Evolutionary conservation across 83 land plant species (phyloP), one percentile per base, ranked within the genome.

Genomic region (Picea mariana): DNA sequence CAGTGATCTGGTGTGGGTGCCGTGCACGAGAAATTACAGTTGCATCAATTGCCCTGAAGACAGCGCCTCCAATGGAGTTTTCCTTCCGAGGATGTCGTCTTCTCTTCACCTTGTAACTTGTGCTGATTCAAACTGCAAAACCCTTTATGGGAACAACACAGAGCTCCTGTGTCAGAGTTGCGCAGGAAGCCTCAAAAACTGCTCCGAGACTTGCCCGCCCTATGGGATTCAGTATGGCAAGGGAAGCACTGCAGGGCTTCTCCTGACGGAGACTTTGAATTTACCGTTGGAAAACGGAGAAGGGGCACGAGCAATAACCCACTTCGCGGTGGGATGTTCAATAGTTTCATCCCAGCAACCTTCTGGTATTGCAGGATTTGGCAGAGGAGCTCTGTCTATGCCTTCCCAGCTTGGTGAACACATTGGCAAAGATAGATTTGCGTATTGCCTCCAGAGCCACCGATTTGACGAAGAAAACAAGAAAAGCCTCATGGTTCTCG

Each of bases 1-100:
- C 59, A 85, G 87, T 81, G 90, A 91, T 85, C 84, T 91, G 42
- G 91, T 91, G n/a, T 91, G 93, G 93, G 59, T 92, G 79, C 94
- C 92, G 77, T 92, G 90, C 72, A 60, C 83, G 52, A 84, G 86
- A 6, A 72, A 1, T 18, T 92, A 89, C 73, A 42, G 86, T 89
- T 72, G 79, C 79, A 15, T 92, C 85, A 87, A 86, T 63, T 90
- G 85, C 82, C 90, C 89, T 84, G 88, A n/a, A n/a, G n/a, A 38
- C 5, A 3, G 40, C 40, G 5, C 40, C 40, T 38, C 40, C 40
- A 38, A 38, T 3, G 40, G 40, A 3, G 0, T 38, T 55, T 55
- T 55, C 16, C 3, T 55, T 55, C 79, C 79, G 6, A 78, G 12
- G 8, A 31, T 26, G 17, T 78, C 79, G 4, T n/a, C n/a, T 2